Base-by-base conservation (phyloP, 1,284 basidiomycete genomes). In the Lentinus polychrous region DNA sequence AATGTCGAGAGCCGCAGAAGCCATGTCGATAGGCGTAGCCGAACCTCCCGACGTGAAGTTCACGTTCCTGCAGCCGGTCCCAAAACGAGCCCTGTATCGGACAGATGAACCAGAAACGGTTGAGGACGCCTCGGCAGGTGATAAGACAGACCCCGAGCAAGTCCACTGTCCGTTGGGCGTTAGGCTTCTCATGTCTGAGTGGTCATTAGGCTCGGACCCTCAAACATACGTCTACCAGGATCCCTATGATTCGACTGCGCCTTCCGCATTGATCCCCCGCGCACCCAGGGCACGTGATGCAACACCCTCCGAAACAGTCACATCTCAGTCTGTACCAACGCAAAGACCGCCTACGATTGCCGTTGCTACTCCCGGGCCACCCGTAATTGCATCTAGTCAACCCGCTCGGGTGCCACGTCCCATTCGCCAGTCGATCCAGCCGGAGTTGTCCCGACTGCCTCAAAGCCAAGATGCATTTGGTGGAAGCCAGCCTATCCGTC, bases 151-250 rank as follows among this genome's bases (percentile, higher is more conserved):
- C 35, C 40, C 33, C 20, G 57, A 46, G 52, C 32, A 53, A 57
- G 41, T 51, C n/a, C 44, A 48, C n/a, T 61, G 61, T 44, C 74
- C 79, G 0, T 64, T 73, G 4, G 81, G 81, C 2, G 77, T 83
- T 6, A 73, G 81, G 33, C 67, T 81, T 12, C 67, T 89, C 34
- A 62, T 89, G 46, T 72, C 75, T 46, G 82, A 84, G 44, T 89
- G 86, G 86, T 70, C 76, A 45, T 50, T 77, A 15, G 79, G 81
- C 8, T 56, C 67, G 2, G 68, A 79, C 60, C 75, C 78, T 2
- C 63, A 69, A 3, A 58, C 72, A 8, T 82, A 78, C 54, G 57
- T 59, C 3, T 84, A 78, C 58, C 60, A 57, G 12, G 80, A 86
- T 55, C 75, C 76, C 2, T 86, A 84, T 57, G 68, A 68, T 38